Conservation (phyloP, 2,329 filamentous ascomycete genomes). For the Ascochyta pisi region DNA sequence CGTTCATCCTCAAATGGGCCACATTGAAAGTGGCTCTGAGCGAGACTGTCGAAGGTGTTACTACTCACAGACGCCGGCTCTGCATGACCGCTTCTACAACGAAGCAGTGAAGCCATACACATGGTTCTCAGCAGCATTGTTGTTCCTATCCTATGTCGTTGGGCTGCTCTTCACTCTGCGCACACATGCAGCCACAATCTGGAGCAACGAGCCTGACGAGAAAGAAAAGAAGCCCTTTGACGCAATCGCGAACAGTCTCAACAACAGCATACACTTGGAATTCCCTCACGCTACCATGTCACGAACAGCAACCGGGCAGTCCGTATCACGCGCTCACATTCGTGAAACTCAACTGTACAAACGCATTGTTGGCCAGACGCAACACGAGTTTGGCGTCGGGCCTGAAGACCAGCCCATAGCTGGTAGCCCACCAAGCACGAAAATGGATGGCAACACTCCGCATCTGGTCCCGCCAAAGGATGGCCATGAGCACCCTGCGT, state of each 20-base stretch:
- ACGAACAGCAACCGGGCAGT: slow-evolving; percentile 39
- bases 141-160: slow-evolving; percentile 93
- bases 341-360: slow-evolving; percentile 91
- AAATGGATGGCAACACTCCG: slow-evolving; percentile 38
- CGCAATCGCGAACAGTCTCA: slow-evolving; percentile 45
- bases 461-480: slow-evolving; percentile 49
- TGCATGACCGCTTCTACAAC: slow-evolving; percentile 87
- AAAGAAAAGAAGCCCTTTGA: slow-evolving; percentile 56
- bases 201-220: slow-evolving; percentile 75
- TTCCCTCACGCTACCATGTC: slow-evolving; percentile 40
- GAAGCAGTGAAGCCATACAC: slow-evolving; percentile 93
- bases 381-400: slow-evolving; percentile 79
- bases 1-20: slow-evolving; percentile 15
- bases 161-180: slow-evolving; percentile 94
- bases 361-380: slow-evolving; percentile 86
- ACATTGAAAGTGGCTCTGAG: slow-evolving; percentile 56
- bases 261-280: slow-evolving; percentile 39
- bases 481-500: slow-evolving; percentile 52
- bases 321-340: slow-evolving; percentile 64
- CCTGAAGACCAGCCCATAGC: slow-evolving; percentile 59
- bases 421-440: slow-evolving; percentile 38
- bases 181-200: slow-evolving; percentile 96
- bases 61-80: slow-evolving; percentile 84
- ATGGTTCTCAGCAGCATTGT: slow-evolving; percentile 81
- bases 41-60: slow-evolving; percentile 91